Base-by-base conservation (phyloP, 257 asterid species). In the Scutellaria barbata region DNA sequence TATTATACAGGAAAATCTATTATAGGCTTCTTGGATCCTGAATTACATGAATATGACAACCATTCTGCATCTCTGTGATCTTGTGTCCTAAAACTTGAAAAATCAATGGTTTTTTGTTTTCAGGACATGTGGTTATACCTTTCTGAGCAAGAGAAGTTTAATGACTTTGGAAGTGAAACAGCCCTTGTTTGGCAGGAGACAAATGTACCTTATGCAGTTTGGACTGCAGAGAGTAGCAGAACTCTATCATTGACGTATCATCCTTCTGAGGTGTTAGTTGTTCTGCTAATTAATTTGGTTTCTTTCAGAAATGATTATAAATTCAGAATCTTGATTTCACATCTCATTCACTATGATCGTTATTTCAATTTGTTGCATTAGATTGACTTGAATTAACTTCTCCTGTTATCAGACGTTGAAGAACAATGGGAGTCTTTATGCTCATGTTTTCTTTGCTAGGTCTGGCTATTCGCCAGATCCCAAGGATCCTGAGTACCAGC, bases 91-190 rank as follows among this genome's bases (percentile, higher is more conserved):
- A 68, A 10, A 46, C 71, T 51, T 53, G 35, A 40, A 57, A 52
- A 18, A 41, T 45, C n/a, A 53, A 54, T 63, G 52, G n/a, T n/a
- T 65, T 6, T 43, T 63, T 74, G 63, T 74, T 65, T 63, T 41
- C 89, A 94, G 99, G 99, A 95, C 79, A 86, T 95, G 98, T 95
- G 96, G 96, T 61, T 91, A 57, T 95, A 91, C 83, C 84, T 95
- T 68, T 95, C 99, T 3, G 95, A 87, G 56, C 79, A 87, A 63
- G 92, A 92, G 66, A 83, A 72, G 7, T 89, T 95, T 66, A 81
- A 76, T 71, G 96, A 95, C 80, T 94, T 95, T 58, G 82, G 95
- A 46, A 89, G 67, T 81, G 98, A 95, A 84, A 71, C 82, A 62
- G 89, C 96, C 61, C 95, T 95, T 62, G 76, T 85, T 69, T 94